Percentiles rank a stretch among this genome's conserved stretches.
phyloP scores from a whole-genome alignment of 495 filamentous ascomycete genomes.

The Trichoderma virens region DNA sequence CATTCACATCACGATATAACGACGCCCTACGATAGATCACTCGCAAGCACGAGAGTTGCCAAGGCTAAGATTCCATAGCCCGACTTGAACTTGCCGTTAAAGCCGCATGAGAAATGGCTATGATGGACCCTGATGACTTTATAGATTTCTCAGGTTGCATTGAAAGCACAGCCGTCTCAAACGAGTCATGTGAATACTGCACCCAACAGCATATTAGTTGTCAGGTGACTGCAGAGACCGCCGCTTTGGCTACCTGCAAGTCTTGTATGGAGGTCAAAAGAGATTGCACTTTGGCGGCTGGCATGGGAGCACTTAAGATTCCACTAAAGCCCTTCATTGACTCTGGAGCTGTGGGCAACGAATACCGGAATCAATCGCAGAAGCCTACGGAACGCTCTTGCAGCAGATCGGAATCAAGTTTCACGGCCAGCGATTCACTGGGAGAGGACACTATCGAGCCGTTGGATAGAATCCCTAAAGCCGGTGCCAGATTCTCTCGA shows the following conservation, averaged over 20 bases:
- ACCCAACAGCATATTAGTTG: background rate
- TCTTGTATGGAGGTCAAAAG: background rate
- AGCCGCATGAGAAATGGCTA: background rate
- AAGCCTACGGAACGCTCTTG: background rate
- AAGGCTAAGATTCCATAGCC: background rate
- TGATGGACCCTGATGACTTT: background rate
- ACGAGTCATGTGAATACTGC: background rate
- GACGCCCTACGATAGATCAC: background rate
- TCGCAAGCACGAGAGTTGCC: background rate
- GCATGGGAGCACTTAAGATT: background rate
- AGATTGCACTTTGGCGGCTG: background rate
- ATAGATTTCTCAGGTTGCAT: background rate
- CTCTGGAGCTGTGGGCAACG: background rate
- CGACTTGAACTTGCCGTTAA: background rate
- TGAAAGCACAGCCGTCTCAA: background rate
- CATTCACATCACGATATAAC: background rate
- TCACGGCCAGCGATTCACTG: background rate
- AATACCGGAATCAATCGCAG: background rate
- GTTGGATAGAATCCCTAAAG: constrained; percentile 21
- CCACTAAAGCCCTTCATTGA: background rate
- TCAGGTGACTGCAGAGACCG: background rate
- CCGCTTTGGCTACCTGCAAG: background rate
- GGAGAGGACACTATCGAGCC: background rate
- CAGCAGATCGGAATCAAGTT: background rate
- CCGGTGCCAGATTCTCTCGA: constrained; percentile 58